phyloP scores from a whole-genome alignment of 768 basidiomycete species.

The Vishniacozyma victoriae region DNA sequence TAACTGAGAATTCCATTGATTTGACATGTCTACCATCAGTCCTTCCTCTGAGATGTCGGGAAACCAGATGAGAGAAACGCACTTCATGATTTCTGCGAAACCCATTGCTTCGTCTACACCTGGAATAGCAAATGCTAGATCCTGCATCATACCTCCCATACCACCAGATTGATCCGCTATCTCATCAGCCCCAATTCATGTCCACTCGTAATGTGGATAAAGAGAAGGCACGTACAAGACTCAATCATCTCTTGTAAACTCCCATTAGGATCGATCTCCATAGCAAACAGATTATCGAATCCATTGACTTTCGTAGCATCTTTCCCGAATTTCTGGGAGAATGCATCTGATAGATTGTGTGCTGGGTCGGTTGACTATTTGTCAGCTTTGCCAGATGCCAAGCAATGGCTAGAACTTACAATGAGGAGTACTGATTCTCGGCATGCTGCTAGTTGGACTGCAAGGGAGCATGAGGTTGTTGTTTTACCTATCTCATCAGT shows the following conservation, averaged over 20 bases:
- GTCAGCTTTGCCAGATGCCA: neutral
- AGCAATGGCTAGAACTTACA: slow-evolving; percentile 53
- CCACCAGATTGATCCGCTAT: slow-evolving; percentile 52
- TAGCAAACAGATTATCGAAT: slow-evolving; percentile 90
- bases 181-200: neutral
- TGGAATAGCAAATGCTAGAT: slow-evolving; percentile 96
- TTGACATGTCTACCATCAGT: slow-evolving; percentile 75
- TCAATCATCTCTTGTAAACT: slow-evolving; percentile 99
- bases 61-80: slow-evolving; percentile 26
- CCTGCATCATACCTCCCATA: slow-evolving; percentile 99
- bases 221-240: slow-evolving; percentile 58
- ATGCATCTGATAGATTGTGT: slow-evolving; percentile 94
- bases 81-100: slow-evolving; percentile 99
- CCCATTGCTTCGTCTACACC: slow-evolving; percentile 99
- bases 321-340: slow-evolving; percentile 98
- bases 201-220: neutral
- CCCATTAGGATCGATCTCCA: slow-evolving; percentile 99
- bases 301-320: slow-evolving; percentile 98
- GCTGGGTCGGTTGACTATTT: slow-evolving; percentile 95
- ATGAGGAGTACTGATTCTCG: slow-evolving; percentile 96
- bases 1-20: slow-evolving; percentile 99
- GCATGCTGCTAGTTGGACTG: slow-evolving; percentile 85
- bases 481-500: slow-evolving; percentile 69
- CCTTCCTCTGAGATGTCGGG: neutral
- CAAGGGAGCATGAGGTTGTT: slow-evolving; percentile 92